phyloP scores from a whole-genome alignment of 1,284 basidiomycete genomes.

The Veloporphyrellus conicus region DNA sequence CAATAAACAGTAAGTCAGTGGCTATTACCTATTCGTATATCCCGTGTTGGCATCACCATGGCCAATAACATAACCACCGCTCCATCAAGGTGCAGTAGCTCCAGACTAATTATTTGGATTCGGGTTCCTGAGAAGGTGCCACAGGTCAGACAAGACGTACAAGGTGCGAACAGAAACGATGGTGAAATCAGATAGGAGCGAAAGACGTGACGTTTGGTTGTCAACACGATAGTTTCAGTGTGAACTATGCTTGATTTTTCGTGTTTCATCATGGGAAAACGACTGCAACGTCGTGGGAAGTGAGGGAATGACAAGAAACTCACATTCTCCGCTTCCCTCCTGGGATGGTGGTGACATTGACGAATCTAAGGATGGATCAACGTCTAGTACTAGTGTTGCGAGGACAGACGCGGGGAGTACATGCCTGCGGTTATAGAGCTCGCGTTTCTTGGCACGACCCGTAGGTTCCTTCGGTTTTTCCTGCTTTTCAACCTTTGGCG shows the following conservation, averaged over 20 bases:
- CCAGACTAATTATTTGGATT: constrained; percentile 11
- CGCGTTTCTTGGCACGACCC: constrained; percentile 94
- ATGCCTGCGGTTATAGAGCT: constrained; percentile 89
- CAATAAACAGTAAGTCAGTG: not conserved
- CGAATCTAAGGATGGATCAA: constrained; percentile 56
- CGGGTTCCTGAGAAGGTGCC: constrained; percentile 16
- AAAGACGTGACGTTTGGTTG: constrained; percentile 29
- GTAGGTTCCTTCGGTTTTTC: constrained; percentile 96
- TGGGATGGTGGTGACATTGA: constrained; percentile 85
- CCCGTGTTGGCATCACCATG: not conserved
- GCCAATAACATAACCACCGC: not conserved
- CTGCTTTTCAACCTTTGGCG: constrained; percentile 94
- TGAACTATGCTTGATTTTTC: constrained; percentile 30
- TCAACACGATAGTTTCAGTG: constrained; percentile 33
- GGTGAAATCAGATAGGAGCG: constrained; percentile 32
- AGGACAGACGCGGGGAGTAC: constrained; percentile 22
- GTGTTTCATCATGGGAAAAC: constrained; percentile 19
- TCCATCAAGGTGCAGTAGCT: not conserved
- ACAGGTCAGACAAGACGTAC: constrained; percentile 16
- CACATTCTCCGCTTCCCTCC: constrained; percentile 72
- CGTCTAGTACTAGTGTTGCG: too few species aligned
- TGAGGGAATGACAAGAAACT: not conserved
- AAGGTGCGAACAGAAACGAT: too few species aligned
- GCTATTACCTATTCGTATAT: not conserved
- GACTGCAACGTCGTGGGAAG: not conserved